These are phyloP conservation scores for Schizosaccharomyces versatilis DNA, from an alignment of 1,139 yeast genomes.

Conservation along the genomic window DNA sequence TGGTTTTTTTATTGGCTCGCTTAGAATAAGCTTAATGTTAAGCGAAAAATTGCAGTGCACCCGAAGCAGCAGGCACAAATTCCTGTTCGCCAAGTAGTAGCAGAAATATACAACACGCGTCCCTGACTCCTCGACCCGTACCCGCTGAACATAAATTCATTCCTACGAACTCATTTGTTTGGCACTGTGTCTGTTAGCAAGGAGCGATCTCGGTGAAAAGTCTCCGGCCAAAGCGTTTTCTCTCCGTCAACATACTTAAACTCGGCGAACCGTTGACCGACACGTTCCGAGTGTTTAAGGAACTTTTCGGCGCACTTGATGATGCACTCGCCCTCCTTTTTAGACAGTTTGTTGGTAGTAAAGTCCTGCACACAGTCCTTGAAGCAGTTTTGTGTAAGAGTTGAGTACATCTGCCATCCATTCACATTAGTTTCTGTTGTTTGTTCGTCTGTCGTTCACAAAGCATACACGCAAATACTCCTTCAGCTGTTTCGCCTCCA, in stretches of 20 bases:
- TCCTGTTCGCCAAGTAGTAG: neutral
- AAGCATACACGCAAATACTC: constrained; percentile 27
- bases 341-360: constrained; percentile 69
- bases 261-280: constrained; percentile 96
- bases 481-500: constrained; percentile 94
- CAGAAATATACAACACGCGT: neutral
- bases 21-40: too few species aligned
- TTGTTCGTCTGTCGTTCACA: neutral
- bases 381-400: constrained; percentile 88
- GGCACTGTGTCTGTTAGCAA: neutral
- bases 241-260: constrained; percentile 26
- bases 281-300: constrained; percentile 93
- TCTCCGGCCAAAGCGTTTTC: neutral
- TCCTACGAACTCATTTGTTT: neutral
- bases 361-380: constrained; percentile 93
- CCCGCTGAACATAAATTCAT: neutral
- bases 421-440: neutral
- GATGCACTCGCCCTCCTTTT: constrained; percentile 68
- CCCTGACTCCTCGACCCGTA: neutral
- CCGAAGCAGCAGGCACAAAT: neutral
- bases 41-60: too few species aligned
- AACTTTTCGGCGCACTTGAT: constrained; percentile 90
- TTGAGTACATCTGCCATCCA: constrained; percentile 42
- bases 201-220: too few species aligned
- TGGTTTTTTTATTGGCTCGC: too few species aligned